A percentile compares a stretch with the other conserved stretches of the same genome.
These are phyloP conservation scores for Hymenoscyphus albidus DNA, from an alignment of 2,329 filamentous ascomycete genomes.

Conservation along the genomic window DNA sequence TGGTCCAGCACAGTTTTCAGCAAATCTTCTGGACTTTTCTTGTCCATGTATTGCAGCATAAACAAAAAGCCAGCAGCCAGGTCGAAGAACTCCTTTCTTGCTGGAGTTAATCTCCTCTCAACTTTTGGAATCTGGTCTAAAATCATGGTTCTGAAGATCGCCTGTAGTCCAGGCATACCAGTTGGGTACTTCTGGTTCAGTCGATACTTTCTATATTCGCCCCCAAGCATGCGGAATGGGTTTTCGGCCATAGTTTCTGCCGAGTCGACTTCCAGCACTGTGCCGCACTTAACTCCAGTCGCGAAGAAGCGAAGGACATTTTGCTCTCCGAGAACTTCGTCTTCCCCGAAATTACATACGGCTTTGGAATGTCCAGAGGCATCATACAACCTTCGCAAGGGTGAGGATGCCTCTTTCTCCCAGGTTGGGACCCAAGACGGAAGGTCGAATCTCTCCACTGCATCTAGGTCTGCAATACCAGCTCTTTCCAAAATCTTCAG, in stretches of 20 bases:
- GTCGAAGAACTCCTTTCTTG: conserved; percentile 9
- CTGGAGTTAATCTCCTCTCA: not conserved
- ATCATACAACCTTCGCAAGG: conserved; percentile 7
- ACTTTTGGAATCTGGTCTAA: conserved; percentile 8
- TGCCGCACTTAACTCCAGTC: conserved; percentile 9
- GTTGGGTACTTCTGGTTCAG: conserved; percentile 11
- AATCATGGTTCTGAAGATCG: conserved; percentile 12
- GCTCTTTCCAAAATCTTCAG: conserved; percentile 7
- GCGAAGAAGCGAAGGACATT: conserved; percentile 10
- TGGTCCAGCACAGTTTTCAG: not conserved
- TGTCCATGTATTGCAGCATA: conserved; percentile 10
- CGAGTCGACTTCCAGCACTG: conserved; percentile 9
- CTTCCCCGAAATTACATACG: conserved; percentile 7
- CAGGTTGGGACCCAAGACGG: conserved; percentile 12
- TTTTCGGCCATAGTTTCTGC: conserved; percentile 11
- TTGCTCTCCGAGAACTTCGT: conserved; percentile 9
- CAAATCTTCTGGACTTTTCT: conserved; percentile 6
- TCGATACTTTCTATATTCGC: conserved; percentile 6
- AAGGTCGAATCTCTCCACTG: conserved; percentile 8
- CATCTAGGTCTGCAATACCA: conserved; percentile 5
- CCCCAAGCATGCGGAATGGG: conserved; percentile 7
- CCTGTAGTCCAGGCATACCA: conserved; percentile 10
- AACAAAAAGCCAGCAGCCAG: conserved; percentile 9
- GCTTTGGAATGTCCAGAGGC: conserved; percentile 8
- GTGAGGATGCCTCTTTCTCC: not conserved